Base-by-base conservation (phyloP, 2,329 filamentous ascomycete genomes). In the Pyrenophora tritici-repentis region DNA sequence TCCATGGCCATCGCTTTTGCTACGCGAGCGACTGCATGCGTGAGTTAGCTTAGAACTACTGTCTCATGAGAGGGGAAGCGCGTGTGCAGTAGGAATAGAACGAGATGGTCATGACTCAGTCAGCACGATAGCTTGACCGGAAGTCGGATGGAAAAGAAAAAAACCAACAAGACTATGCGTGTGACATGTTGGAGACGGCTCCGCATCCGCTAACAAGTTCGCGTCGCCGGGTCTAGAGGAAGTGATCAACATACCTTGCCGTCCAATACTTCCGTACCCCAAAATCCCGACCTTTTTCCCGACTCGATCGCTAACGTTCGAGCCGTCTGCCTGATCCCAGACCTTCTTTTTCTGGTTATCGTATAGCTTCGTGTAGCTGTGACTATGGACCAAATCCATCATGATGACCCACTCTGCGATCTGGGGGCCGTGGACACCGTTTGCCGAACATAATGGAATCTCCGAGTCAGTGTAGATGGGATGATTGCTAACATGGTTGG, bases 361-460 rank as follows among this genome's bases (percentile, higher is more conserved):
- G 42, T 86, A 78, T n/a, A 83, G 67, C 26, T 71, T 42, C 36
- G 78, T 76, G 66, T 83, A 84, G 20, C 78, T 74, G 53, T 84
- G 82, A n/a, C 76, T 79, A 18, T 81, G 75, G n/a, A 81, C 76
- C 2, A 87, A 73, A 46, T 81, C 79, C 60, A 85, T 86, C 78
- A 87, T 77, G 22, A 87, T 70, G 10, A 85, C 81, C 85, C 85
- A 88, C 73, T 88, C 86, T 0, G 84, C 78, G 42, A 88, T 88
- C 49, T 85, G 83, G 0, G 86, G 85, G 1, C 83, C 83, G 62
- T 85, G 83, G 39, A 86, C 80, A 18, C 83, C 79, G 4, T 78
- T 81, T 29, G 77, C 78, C 3, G 79, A 84, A 3, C 81, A 81
- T 48, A 86, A 73, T 1, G 79, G 75, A 42, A 86, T 79, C 20